Evolutionary conservation across 192 early-diverging fungal genomes (phyloP), one percentile per base, ranked within the genome.

Genomic region (Coemansia sp.): DNA sequence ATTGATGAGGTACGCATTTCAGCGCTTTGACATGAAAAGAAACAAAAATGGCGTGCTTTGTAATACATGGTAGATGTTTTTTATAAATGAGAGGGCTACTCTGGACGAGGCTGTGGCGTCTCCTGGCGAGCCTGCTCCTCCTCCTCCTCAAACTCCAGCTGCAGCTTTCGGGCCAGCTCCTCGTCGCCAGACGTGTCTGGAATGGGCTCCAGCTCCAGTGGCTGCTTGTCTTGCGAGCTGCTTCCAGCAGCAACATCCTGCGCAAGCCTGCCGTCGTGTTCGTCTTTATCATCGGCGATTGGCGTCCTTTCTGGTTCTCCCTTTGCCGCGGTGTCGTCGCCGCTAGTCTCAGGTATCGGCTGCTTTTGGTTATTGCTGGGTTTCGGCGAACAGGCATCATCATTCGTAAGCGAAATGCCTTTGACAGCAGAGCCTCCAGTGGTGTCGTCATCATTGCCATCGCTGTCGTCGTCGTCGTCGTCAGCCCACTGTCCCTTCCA

Each of bases 181-280:
- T 76, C 80, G 44, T 83, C 80, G 30, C 67, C 68, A 6, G 75
- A 77, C 5, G 75, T 83, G 52, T 83, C 80, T 21, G 77, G 77
- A 26, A 73, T 12, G 21, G 48, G 35, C 7, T 52, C 46, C n/a
- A n/a, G 38, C 6, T 39, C 10, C 10, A 7, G 38, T 52, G 49
- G 49, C 23, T 0, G 6, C 21, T 24, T 52, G 49, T 52, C 23
- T 24, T 52, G 49, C 20, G 49, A 52, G 23, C 23, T 52, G 49
- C 8, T 52, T 24, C 49, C 49, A 52, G 23, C 49, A 52, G 23
- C 24, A 52, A 2, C 15, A 21, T 52, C 49, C 23, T 52, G 6
- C 9, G 20, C 20, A 52, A 7, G 20, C 5, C 6, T 52, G 24
- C 23, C 12, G 23, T 21, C 12, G 21, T 23, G 6, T 24, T 52